A percentile compares a stretch with the other conserved stretches of the same genome.
phyloP scores from a whole-genome alignment of 495 filamentous ascomycete genomes.

The Podospora appendiculata region DNA sequence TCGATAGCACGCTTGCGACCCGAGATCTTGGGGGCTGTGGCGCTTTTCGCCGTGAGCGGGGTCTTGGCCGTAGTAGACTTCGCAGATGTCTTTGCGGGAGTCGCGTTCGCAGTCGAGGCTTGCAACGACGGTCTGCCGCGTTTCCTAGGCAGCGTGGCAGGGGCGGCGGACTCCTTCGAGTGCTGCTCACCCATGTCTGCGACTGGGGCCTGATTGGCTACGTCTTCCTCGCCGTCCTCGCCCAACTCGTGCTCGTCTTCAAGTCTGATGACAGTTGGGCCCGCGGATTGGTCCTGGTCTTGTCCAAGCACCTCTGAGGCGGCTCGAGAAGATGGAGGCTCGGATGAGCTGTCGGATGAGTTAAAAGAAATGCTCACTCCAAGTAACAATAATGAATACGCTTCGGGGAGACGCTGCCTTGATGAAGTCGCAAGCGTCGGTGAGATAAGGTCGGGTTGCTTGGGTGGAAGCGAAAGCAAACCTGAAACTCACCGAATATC shows the following conservation, averaged over 20 bases:
- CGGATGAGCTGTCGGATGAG: background rate
- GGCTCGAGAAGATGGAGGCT: background rate
- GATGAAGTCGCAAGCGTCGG: too few relatives aligned
- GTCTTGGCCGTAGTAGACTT: constrained; percentile 5
- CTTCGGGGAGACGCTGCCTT: too few relatives aligned
- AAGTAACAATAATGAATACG: background rate
- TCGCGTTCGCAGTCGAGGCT: background rate
- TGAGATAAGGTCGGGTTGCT: too few relatives aligned
- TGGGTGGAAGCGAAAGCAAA: too few relatives aligned
- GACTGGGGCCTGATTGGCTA: background rate
- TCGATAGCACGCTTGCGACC: constrained; percentile 19
- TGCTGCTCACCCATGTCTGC: background rate
- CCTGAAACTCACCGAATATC: background rate
- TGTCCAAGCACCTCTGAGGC: background rate
- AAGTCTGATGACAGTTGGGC: constrained; percentile 15
- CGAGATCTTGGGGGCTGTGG: constrained; percentile 8
- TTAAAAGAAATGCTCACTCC: background rate
- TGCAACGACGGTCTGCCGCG: constrained; percentile 8
- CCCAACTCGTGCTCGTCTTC: constrained; percentile 1
- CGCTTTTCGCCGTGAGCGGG: constrained; percentile 13
- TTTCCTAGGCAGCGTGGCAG: background rate
- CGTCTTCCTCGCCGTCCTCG: background rate
- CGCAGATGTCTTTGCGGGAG: constrained; percentile 6
- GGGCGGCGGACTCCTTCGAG: background rate
- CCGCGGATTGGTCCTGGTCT: background rate